phyloP scores from a whole-genome alignment of 192 early-diverging fungal genomes.

The Allomyces javanicus region DNA sequence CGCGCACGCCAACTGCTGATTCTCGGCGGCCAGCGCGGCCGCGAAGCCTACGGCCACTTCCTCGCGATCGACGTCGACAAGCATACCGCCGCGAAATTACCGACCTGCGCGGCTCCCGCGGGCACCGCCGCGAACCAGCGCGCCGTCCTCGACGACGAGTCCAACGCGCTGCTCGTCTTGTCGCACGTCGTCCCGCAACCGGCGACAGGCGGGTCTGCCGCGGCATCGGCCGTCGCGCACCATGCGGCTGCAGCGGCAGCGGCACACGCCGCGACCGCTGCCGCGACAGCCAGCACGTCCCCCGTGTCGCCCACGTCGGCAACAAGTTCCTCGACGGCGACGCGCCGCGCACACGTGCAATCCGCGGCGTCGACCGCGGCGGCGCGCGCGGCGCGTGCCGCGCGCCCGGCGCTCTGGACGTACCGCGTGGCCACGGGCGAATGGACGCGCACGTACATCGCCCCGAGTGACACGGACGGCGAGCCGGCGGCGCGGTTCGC shows the following conservation, averaged over 20 bases:
- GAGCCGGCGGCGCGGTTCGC: neutral
- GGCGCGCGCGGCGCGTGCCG: neutral
- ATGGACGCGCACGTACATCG: neutral
- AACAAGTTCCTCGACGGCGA: no score
- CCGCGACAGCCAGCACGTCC: no score
- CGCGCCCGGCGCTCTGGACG: neutral
- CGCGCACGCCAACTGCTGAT: constrained; percentile 55
- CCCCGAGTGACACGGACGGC: neutral
- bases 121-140: neutral
- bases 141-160: neutral
- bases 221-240: neutral
- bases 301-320: no score
- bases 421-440: neutral
- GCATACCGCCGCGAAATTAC: constrained; percentile 54
- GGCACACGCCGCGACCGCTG: neutral
- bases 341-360: no score
- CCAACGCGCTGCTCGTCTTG: neutral
- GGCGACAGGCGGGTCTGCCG: neutral
- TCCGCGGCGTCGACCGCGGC: neutral
- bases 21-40: constrained; percentile 69
- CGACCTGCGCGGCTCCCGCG: constrained; percentile 1
- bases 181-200: neutral
- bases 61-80: constrained; percentile 64
- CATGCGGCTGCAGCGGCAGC: neutral
- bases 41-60: constrained; percentile 53